These are phyloP conservation scores for Coemansia interrupta DNA, from an alignment of 192 early-diverging fungal genomes.

Conservation along the genomic window DNA sequence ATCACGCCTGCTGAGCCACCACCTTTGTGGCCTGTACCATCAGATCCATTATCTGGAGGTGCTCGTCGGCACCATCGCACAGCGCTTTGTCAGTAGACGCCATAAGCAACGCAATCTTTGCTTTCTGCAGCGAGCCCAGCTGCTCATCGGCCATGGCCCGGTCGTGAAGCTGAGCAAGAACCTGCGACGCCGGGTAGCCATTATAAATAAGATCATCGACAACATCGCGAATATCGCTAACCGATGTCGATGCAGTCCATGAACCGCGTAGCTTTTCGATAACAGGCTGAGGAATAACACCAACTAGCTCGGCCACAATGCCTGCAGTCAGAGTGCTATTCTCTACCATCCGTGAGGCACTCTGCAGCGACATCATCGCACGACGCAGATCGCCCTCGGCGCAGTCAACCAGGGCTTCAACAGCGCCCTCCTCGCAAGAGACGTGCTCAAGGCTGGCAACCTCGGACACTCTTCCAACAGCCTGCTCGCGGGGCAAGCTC, in stretches of 20 bases:
- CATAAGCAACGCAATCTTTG: slow-evolving; percentile 64
- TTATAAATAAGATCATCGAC: slow-evolving; percentile 60
- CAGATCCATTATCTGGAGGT: slow-evolving; percentile 75
- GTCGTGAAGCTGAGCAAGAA: slow-evolving; percentile 74
- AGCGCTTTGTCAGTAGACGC: slow-evolving; percentile 70
- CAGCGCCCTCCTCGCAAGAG: slow-evolving; percentile 30
- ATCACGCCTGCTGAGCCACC: slow-evolving; percentile 8
- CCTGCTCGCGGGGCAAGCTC: slow-evolving; percentile 64
- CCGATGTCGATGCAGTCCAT: slow-evolving; percentile 53
- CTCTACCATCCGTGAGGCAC: slow-evolving; percentile 63
- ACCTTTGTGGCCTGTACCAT: slow-evolving; percentile 55
- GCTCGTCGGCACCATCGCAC: slow-evolving; percentile 85
- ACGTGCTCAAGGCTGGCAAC: slow-evolving; percentile 71
- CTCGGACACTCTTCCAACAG: slow-evolving; percentile 59
- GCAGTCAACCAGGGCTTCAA: slow-evolving; percentile 64
- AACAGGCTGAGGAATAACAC: slow-evolving; percentile 61
- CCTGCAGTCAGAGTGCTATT: slow-evolving; percentile 33
- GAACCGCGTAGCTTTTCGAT: slow-evolving; percentile 61
- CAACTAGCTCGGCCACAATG: slow-evolving; percentile 75
- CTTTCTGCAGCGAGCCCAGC: slow-evolving; percentile 68
- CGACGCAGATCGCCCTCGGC: slow-evolving; percentile 90
- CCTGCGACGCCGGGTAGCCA: slow-evolving; percentile 74
- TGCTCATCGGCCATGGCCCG: slow-evolving; percentile 59
- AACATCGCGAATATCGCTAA: slow-evolving; percentile 42
- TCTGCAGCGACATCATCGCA: slow-evolving; percentile 89